These are phyloP conservation scores for Paraglomus occultum DNA, from an alignment of 192 early-diverging fungal genomes.

Conservation along the genomic window DNA sequence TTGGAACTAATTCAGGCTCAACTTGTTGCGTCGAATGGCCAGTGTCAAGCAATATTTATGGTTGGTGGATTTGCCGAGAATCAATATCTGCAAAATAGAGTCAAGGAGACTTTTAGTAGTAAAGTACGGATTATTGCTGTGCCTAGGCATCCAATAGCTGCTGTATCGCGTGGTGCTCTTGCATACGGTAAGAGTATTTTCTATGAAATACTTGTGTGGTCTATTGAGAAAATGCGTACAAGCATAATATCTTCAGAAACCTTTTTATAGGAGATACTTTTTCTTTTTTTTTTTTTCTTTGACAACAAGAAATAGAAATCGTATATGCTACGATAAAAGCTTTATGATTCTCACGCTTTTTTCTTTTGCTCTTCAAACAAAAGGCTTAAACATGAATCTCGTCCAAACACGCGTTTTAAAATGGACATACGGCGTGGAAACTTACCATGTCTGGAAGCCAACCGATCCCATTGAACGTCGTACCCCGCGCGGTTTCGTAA, in stretches of 20 bases:
- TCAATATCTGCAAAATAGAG: conserved; percentile 48
- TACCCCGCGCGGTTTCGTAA: not conserved
- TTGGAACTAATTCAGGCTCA: conserved; percentile 49
- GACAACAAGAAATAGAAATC: too few relatives aligned
- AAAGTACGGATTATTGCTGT: conserved; percentile 50
- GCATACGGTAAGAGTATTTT: not conserved
- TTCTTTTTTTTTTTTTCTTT: too few relatives aligned
- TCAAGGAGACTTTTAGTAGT: conserved; percentile 45
- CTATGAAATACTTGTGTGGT: too few relatives aligned
- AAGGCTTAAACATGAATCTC: not conserved
- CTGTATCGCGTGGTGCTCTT: conserved; percentile 53
- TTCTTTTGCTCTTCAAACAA: conserved; percentile 15
- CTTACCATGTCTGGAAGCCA: not conserved
- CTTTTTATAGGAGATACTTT: too few relatives aligned
- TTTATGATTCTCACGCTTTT: too few relatives aligned
- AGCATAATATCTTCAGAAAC: too few relatives aligned
- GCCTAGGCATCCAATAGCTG: conserved; percentile 51
- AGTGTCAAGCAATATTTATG: conserved; percentile 48
- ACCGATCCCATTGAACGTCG: not conserved
- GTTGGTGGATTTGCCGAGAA: conserved; percentile 56
- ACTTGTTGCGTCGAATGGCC: conserved; percentile 36
- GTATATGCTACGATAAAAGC: too few relatives aligned
- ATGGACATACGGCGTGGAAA: conserved; percentile 3
- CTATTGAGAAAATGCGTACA: too few relatives aligned
- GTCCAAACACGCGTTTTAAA: not conserved